Conservation (phyloP, 2,329 filamentous ascomycete species). For the Exophiala viscosa region DNA sequence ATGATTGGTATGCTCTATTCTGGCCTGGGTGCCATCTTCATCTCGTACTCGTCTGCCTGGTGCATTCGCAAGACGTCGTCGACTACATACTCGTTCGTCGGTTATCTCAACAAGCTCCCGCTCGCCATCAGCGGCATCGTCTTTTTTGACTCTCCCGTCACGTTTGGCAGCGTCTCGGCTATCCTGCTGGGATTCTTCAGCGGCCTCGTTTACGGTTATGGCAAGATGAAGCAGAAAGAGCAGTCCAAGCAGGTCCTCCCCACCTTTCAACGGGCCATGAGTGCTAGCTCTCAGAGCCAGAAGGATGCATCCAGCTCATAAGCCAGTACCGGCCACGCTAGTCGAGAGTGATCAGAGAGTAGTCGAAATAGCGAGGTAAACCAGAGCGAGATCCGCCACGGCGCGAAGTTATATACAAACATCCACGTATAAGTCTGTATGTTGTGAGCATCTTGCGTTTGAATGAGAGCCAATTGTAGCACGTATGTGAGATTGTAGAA, state of each 20-base stretch:
- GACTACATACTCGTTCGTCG: conserved; percentile 98
- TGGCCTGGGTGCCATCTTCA: conserved; percentile 88
- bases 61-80: conserved; percentile 96
- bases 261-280: conserved; percentile 64
- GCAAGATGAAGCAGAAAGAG: conserved; percentile 75
- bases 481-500: too few species aligned
- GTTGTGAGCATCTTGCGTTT: too few species aligned
- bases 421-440: too few species aligned
- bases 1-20: conserved; percentile 90
- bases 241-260: conserved; percentile 66
- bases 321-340: neutral
- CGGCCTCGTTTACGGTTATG: conserved; percentile 83
- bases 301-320: neutral
- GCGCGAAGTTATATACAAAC: too few species aligned
- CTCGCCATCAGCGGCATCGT: conserved; percentile 87
- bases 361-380: too few species aligned
- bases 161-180: conserved; percentile 84
- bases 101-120: conserved; percentile 94
- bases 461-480: too few species aligned
- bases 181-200: conserved; percentile 89
- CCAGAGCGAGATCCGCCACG: too few species aligned
- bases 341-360: too few species aligned
- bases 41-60: conserved; percentile 99
- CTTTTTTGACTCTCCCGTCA: conserved; percentile 93
- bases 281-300: conserved; percentile 79